A percentile compares a stretch with the other conserved stretches of the same genome.
These are phyloP conservation scores for Iberis amara DNA, from an alignment of 441 rosid species.

Conservation along the genomic window DNA sequence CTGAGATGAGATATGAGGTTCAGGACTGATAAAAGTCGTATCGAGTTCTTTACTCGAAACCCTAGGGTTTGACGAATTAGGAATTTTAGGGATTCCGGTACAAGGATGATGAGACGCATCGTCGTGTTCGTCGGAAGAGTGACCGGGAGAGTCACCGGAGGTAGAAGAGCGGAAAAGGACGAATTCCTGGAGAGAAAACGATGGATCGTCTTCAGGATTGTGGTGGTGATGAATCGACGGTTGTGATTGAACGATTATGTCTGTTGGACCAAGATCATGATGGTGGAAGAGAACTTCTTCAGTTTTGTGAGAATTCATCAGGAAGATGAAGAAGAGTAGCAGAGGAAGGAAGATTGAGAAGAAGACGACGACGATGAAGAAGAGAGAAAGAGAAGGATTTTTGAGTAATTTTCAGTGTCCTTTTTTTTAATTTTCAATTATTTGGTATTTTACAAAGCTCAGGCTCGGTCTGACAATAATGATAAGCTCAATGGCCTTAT, in stretches of 20 bases:
- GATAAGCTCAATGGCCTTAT: no score
- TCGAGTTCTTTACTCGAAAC: conserved; percentile 23
- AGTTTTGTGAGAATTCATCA: conserved; percentile 79
- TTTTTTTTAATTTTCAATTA: not conserved
- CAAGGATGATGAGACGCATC: conserved; percentile 38
- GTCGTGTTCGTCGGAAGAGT: conserved; percentile 53
- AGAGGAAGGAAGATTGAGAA: not conserved
- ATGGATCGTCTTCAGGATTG: conserved; percentile 37
- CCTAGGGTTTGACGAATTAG: conserved; percentile 30
- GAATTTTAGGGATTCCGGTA: conserved; percentile 21
- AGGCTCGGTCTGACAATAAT: no score
- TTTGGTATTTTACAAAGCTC: no score
- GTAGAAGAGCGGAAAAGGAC: conserved; percentile 71
- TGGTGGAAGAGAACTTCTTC: conserved; percentile 70
- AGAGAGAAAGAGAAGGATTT: conserved; percentile 14
- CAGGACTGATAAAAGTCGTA: conserved; percentile 52
- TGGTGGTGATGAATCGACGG: conserved; percentile 36
- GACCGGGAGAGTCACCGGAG: conserved; percentile 54
- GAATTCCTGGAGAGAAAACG: conserved; percentile 57
- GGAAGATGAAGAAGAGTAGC: conserved; percentile 3
- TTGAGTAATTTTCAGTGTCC: conserved; percentile 17
- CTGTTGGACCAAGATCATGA: conserved; percentile 45
- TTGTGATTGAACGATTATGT: conserved; percentile 34
- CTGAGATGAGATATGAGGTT: conserved; percentile 84
- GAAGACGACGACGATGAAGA: conserved; percentile 22